Percentiles rank a stretch among this genome's conserved stretches.
These are phyloP conservation scores for Agarophyton chilense DNA, from an alignment of 23 red algal species.

Conservation along the genomic window DNA sequence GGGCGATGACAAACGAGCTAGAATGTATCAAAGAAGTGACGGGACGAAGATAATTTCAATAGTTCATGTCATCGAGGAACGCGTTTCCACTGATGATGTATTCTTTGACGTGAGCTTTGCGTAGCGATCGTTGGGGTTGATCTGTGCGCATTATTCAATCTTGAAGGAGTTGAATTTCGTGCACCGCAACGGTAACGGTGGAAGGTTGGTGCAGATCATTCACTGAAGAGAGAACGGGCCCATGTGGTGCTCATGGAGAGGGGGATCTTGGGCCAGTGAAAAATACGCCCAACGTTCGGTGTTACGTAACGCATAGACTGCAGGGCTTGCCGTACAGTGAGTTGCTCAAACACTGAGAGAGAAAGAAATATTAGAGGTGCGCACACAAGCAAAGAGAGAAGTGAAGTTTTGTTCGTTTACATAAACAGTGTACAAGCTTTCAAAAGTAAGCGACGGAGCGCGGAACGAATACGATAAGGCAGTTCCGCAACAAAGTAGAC, in stretches of 20 bases:
- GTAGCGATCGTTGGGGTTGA: not conserved
- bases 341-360: no score
- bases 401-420: slow-evolving; percentile 3
- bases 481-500: not conserved
- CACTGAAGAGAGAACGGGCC: no score
- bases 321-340: no score
- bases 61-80: not conserved
- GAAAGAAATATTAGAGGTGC: no score
- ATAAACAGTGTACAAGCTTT: not conserved
- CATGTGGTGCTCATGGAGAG: no score
- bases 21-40: not conserved
- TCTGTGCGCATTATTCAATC: not conserved
- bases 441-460: not conserved
- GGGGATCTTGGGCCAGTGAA: no score
- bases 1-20: not conserved
- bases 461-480: not conserved
- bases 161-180: no score
- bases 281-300: no score
- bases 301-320: no score
- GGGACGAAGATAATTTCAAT: not conserved
- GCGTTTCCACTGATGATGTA: not conserved
- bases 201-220: no score
- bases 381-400: not conserved
- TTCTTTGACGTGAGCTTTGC: not conserved
- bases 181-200: no score